These are phyloP conservation scores for Umbelopsis isabellina DNA, from an alignment of 192 early-diverging fungal species.

Conservation along the genomic window DNA sequence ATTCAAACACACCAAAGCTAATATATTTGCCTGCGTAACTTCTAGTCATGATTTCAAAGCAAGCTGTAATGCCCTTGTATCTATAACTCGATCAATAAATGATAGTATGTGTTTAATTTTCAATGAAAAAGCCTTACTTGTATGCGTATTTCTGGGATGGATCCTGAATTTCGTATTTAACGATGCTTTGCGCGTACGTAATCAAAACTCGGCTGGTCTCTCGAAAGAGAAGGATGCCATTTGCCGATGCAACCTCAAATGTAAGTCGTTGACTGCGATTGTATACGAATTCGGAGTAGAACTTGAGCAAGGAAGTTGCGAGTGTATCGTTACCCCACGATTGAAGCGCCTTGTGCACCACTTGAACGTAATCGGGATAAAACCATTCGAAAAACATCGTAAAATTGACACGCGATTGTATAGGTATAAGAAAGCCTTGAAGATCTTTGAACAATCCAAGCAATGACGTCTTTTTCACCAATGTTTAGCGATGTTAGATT, in stretches of 20 bases:
- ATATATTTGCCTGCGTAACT: slow-evolving; percentile 82
- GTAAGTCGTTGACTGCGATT: slow-evolving; percentile 79
- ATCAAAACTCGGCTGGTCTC: slow-evolving; percentile 74
- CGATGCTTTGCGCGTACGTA: slow-evolving; percentile 42
- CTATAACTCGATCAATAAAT: slow-evolving; percentile 23
- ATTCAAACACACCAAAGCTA: slow-evolving; percentile 88
- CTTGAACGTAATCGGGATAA: slow-evolving; percentile 66
- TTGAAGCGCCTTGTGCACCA: slow-evolving; percentile 69
- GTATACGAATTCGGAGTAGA: slow-evolving; percentile 79
- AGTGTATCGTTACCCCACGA: slow-evolving; percentile 67
- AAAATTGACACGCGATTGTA: slow-evolving; percentile 63
- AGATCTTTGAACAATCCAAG: slow-evolving; percentile 74
- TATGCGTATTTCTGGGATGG: slow-evolving; percentile 28
- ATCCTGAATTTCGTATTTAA: background rate
- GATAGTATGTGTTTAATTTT: background rate
- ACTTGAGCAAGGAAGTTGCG: slow-evolving; percentile 74
- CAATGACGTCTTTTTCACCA: slow-evolving; percentile 47
- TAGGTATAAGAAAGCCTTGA: slow-evolving; percentile 72
- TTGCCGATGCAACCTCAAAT: slow-evolving; percentile 85
- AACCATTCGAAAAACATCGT: slow-evolving; percentile 87
- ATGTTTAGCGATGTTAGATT: background rate
- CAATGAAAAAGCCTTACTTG: slow-evolving; percentile 8
- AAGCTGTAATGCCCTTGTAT: slow-evolving; percentile 79
- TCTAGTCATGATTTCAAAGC: slow-evolving; percentile 71
- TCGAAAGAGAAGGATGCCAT: slow-evolving; percentile 89